phyloP scores from a whole-genome alignment of 495 filamentous ascomycete species.

The Lasiosphaeria hispida region DNA sequence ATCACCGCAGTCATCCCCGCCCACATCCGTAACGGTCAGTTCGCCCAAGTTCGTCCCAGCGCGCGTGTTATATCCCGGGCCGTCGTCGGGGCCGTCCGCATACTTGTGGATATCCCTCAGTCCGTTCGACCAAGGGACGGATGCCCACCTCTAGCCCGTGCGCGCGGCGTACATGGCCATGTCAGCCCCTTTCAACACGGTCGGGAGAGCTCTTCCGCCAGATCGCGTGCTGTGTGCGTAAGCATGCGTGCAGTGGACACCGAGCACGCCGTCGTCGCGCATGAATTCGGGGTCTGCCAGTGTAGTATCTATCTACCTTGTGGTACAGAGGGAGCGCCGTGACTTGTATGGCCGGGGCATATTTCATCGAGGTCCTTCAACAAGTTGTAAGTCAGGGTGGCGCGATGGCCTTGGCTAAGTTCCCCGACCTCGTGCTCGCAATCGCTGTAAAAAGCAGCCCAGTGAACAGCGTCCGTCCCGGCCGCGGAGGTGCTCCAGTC shows the following conservation, averaged over 20 bases:
- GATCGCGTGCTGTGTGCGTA: constrained; percentile 14
- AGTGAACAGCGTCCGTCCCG: constrained; percentile 37
- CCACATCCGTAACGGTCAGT: no score
- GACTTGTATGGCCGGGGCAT: not conserved
- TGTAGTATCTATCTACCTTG: not conserved
- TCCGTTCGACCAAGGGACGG: not conserved
- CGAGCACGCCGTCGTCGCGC: constrained; percentile 13
- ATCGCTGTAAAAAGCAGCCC: constrained; percentile 63
- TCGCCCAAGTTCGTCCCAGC: no score
- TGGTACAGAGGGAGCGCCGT: constrained; percentile 7
- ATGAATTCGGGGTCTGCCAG: no score
- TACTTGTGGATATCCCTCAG: no score
- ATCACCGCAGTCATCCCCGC: no score
- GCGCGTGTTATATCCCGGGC: no score
- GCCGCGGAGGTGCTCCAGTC: constrained; percentile 39
- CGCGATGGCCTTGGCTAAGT: constrained; percentile 49
- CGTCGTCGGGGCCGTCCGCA: no score
- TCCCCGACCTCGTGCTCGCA: constrained; percentile 58
- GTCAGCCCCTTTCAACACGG: constrained; percentile 20
- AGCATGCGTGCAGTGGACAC: constrained; percentile 16
- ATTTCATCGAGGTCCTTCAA: constrained; percentile 20
- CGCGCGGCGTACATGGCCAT: constrained; percentile 15
- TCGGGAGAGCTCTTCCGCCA: not conserved
- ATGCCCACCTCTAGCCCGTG: constrained; percentile 12
- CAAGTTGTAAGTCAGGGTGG: constrained; percentile 61